Base-by-base conservation (phyloP, 1,284 basidiomycete species). In the Ceratobasidium sp. region DNA sequence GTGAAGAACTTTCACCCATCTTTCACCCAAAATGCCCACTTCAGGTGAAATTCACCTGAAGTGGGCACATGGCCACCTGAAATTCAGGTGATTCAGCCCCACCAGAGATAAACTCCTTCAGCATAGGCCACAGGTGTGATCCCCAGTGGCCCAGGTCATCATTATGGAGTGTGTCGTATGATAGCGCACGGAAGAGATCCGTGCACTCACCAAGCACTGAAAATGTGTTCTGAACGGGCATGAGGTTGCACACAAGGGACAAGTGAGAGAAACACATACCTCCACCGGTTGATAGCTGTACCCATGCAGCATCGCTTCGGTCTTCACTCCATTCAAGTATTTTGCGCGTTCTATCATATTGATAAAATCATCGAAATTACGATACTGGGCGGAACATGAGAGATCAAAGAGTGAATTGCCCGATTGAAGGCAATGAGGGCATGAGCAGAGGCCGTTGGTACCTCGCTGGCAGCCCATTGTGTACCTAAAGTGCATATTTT, bases 71-170 rank as follows among this genome's bases (percentile, higher is more conserved):
- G n/a, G n/a, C n/a, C n/a, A n/a, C n/a, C n/a, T n/a, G n/a, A n/a
- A n/a, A n/a, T n/a, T n/a, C n/a, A n/a, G n/a, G n/a, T n/a, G n/a
- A n/a, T n/a, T n/a, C n/a, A n/a, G n/a, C n/a, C n/a, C n/a, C n/a
- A n/a, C n/a, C n/a, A n/a, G n/a, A n/a, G 29, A 59, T 56, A 29
- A 13, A 34, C 15, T 59, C 57, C 34, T 59, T 59, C 29, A 59
- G 29, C 15, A 59, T 32, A 6, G 57, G 29, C 57, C 57, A 59
- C 1, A 59, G 0, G 29, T 59, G 57, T 0, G 7, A 8, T 17
- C 57, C 57, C 57, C 57, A 59, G 29, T 29, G 34, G 0, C 57
- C 57, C 6, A 59, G 19, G 29, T 59, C 57, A 34, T 34, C 57
- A 17, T 11, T 59, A 34, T 59, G 57, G 2, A 59, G 19, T 0